A percentile compares a stretch with the other conserved stretches of the same genome.
phyloP scores from a whole-genome alignment of 2,329 filamentous ascomycete genomes.

The Paramyrothecium roridum region DNA sequence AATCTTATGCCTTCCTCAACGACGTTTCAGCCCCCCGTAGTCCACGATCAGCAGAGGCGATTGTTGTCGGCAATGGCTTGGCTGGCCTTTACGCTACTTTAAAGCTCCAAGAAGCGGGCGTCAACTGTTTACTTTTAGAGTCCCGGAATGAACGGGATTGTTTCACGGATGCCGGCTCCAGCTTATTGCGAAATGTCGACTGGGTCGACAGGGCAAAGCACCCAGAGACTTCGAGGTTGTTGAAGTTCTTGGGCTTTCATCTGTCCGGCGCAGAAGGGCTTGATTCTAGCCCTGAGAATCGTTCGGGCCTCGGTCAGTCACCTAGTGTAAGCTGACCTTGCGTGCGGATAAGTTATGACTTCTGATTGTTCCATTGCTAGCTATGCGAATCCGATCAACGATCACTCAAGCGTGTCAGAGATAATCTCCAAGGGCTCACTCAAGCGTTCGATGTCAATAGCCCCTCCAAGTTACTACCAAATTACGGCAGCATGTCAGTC shows the following conservation, averaged over 20 bases:
- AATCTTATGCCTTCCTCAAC: slow-evolving; percentile 1
- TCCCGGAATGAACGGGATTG: neutral
- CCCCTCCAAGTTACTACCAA: slow-evolving; percentile 9
- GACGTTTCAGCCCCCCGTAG: neutral
- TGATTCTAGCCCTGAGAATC: no score
- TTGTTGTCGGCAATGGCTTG: slow-evolving; percentile 19
- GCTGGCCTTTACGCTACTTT: slow-evolving; percentile 19
- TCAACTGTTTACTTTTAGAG: slow-evolving; percentile 17
- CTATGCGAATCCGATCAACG: slow-evolving; percentile 9
- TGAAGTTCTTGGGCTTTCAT: no score
- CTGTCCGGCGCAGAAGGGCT: no score
- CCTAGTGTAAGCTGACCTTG: no score
- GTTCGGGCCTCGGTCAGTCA: no score
- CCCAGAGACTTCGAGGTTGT: no score
- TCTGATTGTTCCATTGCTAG: neutral
- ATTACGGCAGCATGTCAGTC: slow-evolving; percentile 14
- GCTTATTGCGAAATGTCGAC: no score
- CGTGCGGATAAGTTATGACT: no score
- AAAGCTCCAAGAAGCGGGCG: slow-evolving; percentile 15
- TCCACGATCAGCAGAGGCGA: slow-evolving; percentile 14
- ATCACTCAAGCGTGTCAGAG: slow-evolving; percentile 11
- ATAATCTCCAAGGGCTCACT: slow-evolving; percentile 14
- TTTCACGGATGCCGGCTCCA: no score
- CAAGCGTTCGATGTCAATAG: slow-evolving; percentile 13
- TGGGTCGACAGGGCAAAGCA: no score